A percentile compares a stretch with the other conserved stretches of the same genome.
phyloP scores from a whole-genome alignment of 1,284 basidiomycete genomes.

The Cutaneotrichosporon cutaneum region DNA sequence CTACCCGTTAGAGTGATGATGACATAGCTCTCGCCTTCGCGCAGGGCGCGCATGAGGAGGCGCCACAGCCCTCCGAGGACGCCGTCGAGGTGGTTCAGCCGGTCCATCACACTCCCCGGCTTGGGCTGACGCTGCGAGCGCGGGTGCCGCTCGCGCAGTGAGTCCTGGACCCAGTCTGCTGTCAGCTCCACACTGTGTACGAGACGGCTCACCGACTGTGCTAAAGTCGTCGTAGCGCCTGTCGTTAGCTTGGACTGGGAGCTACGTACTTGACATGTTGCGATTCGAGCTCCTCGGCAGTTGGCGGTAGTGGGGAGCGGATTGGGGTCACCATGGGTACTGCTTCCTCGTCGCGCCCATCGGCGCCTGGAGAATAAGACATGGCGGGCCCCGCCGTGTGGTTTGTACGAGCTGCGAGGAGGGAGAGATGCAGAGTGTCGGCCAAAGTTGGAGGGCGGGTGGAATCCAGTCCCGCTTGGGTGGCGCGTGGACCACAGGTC shows the following conservation, averaged over 20 bases:
- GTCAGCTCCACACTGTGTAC: constrained; percentile 1
- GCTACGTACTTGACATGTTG: constrained; percentile 54
- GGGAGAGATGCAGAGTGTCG: constrained; percentile 4
- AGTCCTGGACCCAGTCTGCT: constrained; percentile 91
- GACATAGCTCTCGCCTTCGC: constrained; percentile 65
- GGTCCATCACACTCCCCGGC: constrained; percentile 31
- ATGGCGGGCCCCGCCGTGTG: constrained; percentile 21
- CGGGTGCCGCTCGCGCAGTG: constrained; percentile 73
- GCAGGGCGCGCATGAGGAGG: constrained; percentile 58
- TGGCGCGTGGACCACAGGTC: too few species aligned
- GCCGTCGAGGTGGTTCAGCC: constrained; percentile 44
- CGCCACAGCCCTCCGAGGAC: constrained; percentile 62
- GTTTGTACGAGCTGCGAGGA: neutral
- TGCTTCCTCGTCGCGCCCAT: constrained; percentile 6
- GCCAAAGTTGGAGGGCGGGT: constrained; percentile 22
- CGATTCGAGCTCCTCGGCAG: constrained; percentile 49
- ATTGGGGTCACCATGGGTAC: neutral
- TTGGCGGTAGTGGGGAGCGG: constrained; percentile 3
- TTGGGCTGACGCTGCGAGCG: constrained; percentile 26
- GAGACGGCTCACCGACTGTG: constrained; percentile 62
- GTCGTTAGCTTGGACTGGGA: constrained; percentile 9
- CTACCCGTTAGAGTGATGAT: constrained; percentile 80
- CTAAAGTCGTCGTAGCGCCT: constrained; percentile 69
- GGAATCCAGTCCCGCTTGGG: neutral
- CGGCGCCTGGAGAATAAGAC: constrained; percentile 28